Evolutionary conservation across 306 rosid species (phyloP).

Genomic region (Glycyrrhiza uralensis): DNA sequence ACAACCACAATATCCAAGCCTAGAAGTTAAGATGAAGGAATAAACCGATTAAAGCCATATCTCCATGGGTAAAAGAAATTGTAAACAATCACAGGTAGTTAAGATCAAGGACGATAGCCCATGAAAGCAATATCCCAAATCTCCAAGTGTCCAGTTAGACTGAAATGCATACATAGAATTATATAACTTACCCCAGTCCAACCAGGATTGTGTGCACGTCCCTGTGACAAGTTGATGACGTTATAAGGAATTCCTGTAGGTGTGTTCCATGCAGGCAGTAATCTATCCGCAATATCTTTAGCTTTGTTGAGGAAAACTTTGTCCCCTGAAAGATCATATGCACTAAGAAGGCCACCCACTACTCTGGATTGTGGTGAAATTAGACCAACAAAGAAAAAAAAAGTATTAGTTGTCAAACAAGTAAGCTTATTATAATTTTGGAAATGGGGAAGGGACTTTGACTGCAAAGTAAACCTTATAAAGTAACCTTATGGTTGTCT

Average conservation of each 20-base stretch:
- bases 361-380: constrained; percentile 64
- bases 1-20: constrained; percentile 24
- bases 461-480: constrained; percentile 84
- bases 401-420: constrained; percentile 20
- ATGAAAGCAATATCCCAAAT: neutral
- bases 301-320: constrained; percentile 87
- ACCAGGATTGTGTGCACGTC: constrained; percentile 75
- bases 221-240: constrained; percentile 80
- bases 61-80: neutral
- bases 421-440: constrained; percentile 20
- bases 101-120: constrained; percentile 3
- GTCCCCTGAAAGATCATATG: constrained; percentile 93
- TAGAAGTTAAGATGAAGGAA: constrained; percentile 11
- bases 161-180: constrained; percentile 16
- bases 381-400: constrained; percentile 5
- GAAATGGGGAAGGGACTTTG: constrained; percentile 33
- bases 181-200: constrained; percentile 87
- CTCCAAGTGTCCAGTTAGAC: neutral
- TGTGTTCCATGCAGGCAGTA: constrained; percentile 97
- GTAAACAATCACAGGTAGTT: constrained; percentile 1
- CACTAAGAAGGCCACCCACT: constrained; percentile 98
- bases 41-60: neutral
- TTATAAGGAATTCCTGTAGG: constrained; percentile 93
- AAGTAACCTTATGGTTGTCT: constrained; percentile 99
- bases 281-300: constrained; percentile 87